Base-by-base conservation (phyloP, 345 rosid species). In the Camelina hispida region DNA sequence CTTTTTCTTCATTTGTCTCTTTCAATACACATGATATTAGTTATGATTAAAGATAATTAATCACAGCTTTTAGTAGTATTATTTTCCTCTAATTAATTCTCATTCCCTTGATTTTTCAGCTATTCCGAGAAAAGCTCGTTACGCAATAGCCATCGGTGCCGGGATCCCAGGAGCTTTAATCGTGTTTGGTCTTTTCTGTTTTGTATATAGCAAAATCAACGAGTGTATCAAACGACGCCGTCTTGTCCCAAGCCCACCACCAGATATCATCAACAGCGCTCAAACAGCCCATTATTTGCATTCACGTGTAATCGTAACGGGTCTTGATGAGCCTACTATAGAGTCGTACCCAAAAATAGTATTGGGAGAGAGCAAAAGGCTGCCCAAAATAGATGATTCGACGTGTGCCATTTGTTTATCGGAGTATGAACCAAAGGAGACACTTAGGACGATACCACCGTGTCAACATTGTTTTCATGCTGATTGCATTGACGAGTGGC, bases 381-480 rank as follows among this genome's bases (percentile, higher is more conserved):
- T 83, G 12, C 91, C 87, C 0, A 77, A 80, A 60, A 78, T 83
- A 7, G 62, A 71, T 9, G 90, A 91, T 75, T 75, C 38, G 53
- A 81, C 82, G 7, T 91, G 94, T 63, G 52, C 89, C 0, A 84
- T 91, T 8, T 87, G 89, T 56, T 54, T 91, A 17, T 79, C 77
- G 0, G 93, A 91, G 43, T 87, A 91, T 66, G 78, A 85, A 54
- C 69, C 86, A 0, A 77, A 81, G 48, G 95, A 89, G 66, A 81
- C 80, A 5, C 50, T 87, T 15, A 56, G 90, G 78, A 85, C 84
- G 9, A 82, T 87, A 22, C 89, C 89, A 2, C 62, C 76, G 22
- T 89, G 97, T 73, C 79, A 81, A 62, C 97, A 89, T 17, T 83
- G 80, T 73, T 91, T 87, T 72, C 97, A 85, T 50, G 86, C 83